These are phyloP conservation scores for Blastobotrys proliferans DNA, from an alignment of 1,139 yeast species.

Conservation along the genomic window DNA sequence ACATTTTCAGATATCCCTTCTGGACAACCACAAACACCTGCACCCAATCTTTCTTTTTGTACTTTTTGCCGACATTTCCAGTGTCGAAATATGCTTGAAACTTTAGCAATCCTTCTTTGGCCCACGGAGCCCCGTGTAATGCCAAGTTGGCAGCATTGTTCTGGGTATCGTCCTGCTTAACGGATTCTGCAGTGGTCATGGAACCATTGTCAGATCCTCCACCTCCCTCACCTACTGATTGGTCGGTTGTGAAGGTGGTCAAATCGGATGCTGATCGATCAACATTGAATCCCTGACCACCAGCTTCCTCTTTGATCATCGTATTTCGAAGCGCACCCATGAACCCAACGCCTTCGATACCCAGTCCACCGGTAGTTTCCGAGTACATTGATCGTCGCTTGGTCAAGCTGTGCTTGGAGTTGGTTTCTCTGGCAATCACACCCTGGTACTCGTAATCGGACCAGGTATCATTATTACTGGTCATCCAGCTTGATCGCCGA, in stretches of 20 bases:
- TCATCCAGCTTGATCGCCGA: constrained; percentile 26
- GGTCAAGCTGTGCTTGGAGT: constrained; percentile 13
- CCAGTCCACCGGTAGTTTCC: constrained; percentile 8
- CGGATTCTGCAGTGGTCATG: constrained; percentile 9
- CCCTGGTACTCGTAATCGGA: constrained; percentile 27
- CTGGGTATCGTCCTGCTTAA: background rate
- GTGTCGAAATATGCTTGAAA: constrained; percentile 41
- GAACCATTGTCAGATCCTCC: constrained; percentile 1
- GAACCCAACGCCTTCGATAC: constrained; percentile 29
- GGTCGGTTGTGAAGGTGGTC: constrained; percentile 2
- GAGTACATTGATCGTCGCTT: constrained; percentile 21
- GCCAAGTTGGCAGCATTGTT: constrained; percentile 38
- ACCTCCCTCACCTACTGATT: background rate
- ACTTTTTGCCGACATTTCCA: constrained; percentile 16
- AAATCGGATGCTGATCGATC: constrained; percentile 10
- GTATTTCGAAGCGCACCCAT: constrained; percentile 32
- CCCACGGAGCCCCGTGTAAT: constrained; percentile 71
- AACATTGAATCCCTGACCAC: background rate
- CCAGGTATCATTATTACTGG: constrained; percentile 18
- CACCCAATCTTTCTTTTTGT: constrained; percentile 28
- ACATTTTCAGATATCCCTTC: constrained; percentile 34
- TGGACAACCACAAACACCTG: constrained; percentile 34
- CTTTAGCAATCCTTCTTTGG: constrained; percentile 68
- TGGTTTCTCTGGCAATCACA: constrained; percentile 16
- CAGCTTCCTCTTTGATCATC: constrained; percentile 30